Conservation (phyloP, 2,329 filamentous ascomycete genomes). For the Penicillium digitatum region DNA sequence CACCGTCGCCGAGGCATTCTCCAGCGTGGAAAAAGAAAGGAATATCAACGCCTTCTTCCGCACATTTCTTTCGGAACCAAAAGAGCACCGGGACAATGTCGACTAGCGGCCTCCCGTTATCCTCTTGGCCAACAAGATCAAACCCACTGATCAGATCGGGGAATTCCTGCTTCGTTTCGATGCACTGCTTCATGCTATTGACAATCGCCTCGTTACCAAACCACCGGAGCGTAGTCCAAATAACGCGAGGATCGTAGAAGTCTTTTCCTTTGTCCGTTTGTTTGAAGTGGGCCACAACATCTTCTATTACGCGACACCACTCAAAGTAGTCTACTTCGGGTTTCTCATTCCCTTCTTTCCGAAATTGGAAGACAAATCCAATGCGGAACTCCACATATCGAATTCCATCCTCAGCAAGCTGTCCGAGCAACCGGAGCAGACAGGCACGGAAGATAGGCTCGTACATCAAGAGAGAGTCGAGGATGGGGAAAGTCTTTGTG, state of each 20-base stretch:
- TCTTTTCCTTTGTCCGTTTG: constrained; percentile 62
- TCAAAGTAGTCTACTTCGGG: constrained; percentile 65
- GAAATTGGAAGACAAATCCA: constrained; percentile 69
- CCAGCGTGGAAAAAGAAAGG: constrained; percentile 97
- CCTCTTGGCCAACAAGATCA: constrained; percentile 86
- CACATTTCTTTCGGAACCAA: constrained; percentile 87
- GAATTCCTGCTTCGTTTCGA: constrained; percentile 72
- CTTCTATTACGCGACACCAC: constrained; percentile 68
- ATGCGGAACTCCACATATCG: constrained; percentile 79
- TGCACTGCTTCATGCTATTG: constrained; percentile 82
- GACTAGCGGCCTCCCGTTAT: constrained; percentile 67
- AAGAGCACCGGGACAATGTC: constrained; percentile 81
- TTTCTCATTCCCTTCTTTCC: constrained; percentile 58
- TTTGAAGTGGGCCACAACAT: constrained; percentile 76
- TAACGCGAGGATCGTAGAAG: constrained; percentile 82
- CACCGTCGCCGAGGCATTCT: constrained; percentile 77
- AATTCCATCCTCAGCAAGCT: constrained; percentile 75
- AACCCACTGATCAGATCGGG: constrained; percentile 80
- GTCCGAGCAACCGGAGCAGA: constrained; percentile 64
- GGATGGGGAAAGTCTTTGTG: constrained; percentile 65
- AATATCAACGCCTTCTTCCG: constrained; percentile 70
- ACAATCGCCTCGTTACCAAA: constrained; percentile 63
- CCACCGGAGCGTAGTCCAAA: constrained; percentile 73
- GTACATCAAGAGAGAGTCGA: constrained; percentile 75
- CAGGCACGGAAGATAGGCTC: constrained; percentile 83